Percentiles rank a stretch among this genome's conserved stretches.
Evolutionary conservation across 2,329 filamentous ascomycete species (phyloP).

Genomic region (Alternaria longipes): DNA sequence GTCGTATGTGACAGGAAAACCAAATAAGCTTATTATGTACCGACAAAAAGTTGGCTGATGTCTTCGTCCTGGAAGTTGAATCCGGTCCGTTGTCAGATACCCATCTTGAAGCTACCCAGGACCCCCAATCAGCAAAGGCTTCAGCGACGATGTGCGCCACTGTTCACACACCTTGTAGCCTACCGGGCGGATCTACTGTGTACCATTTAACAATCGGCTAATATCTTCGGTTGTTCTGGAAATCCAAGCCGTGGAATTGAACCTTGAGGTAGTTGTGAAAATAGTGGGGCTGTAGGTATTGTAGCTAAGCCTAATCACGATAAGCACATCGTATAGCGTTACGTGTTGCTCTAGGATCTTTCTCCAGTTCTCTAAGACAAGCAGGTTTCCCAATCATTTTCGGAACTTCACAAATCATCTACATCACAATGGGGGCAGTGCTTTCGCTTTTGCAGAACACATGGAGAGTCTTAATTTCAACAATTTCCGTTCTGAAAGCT

Average conservation of each 20-base stretch:
- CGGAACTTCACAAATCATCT: background rate
- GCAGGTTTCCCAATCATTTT: background rate
- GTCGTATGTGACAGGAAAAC: background rate
- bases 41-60: too few relatives aligned
- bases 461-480: background rate
- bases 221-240: too few relatives aligned
- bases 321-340: background rate
- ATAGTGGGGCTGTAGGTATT: too few relatives aligned
- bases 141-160: too few relatives aligned
- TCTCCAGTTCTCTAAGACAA: background rate
- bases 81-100: too few relatives aligned
- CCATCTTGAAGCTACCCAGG: too few relatives aligned
- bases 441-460: constrained; percentile 1
- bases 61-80: too few relatives aligned
- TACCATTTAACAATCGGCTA: too few relatives aligned
- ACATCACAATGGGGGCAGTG: background rate
- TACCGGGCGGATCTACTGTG: too few relatives aligned
- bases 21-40: too few relatives aligned
- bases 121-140: too few relatives aligned
- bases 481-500: background rate
- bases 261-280: background rate
- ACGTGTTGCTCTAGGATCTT: background rate
- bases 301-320: background rate
- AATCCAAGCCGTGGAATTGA: background rate
- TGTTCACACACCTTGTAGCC: too few relatives aligned